phyloP scores from a whole-genome alignment of 2,329 filamentous ascomycete species.

The Tolypocladium ophioglossoides region DNA sequence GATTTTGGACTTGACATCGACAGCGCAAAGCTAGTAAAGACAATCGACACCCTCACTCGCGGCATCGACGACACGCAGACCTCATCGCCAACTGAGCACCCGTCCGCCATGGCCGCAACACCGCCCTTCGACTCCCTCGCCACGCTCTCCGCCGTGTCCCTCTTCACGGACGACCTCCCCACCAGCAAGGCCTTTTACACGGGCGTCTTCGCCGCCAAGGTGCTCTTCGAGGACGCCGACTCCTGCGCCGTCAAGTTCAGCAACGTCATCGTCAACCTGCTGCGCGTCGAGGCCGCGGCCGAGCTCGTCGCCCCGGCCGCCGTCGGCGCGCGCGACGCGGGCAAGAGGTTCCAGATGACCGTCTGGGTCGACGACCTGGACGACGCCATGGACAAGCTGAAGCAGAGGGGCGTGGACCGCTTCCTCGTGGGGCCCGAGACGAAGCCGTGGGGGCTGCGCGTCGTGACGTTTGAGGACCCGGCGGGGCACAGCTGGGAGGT shows the following conservation, averaged over 20 bases:
- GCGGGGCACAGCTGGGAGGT: slow-evolving; percentile 5
- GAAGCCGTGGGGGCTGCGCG: slow-evolving; percentile 6
- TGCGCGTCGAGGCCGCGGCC: background rate
- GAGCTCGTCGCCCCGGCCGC: background rate
- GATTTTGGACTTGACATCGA: too few relatives aligned
- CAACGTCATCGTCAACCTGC: slow-evolving; percentile 4
- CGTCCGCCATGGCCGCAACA: background rate
- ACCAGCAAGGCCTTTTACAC: slow-evolving; percentile 1
- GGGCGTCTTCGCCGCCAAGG: slow-evolving; percentile 5
- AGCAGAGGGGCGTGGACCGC: slow-evolving; percentile 1
- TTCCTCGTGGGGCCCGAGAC: slow-evolving; percentile 3
- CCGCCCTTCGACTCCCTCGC: background rate
- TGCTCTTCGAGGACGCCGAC: slow-evolving; percentile 5
- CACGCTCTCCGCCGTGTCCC: slow-evolving; percentile 2
- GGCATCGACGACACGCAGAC: too few relatives aligned
- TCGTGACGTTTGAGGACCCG: slow-evolving; percentile 7
- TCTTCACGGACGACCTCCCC: slow-evolving; percentile 1
- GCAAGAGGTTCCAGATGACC: background rate
- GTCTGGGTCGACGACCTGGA: slow-evolving; percentile 4
- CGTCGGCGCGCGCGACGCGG: background rate
- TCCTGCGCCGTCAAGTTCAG: slow-evolving; percentile 7
- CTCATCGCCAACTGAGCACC: too few relatives aligned
- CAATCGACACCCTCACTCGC: too few relatives aligned
- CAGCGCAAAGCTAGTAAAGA: too few relatives aligned
- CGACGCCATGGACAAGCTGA: slow-evolving; percentile 3